Percentiles rank a stretch among this genome's conserved stretches.
These are phyloP conservation scores for Camellia lanceoleosa DNA, from an alignment of 148 eudicot genomes.

Conservation along the genomic window DNA sequence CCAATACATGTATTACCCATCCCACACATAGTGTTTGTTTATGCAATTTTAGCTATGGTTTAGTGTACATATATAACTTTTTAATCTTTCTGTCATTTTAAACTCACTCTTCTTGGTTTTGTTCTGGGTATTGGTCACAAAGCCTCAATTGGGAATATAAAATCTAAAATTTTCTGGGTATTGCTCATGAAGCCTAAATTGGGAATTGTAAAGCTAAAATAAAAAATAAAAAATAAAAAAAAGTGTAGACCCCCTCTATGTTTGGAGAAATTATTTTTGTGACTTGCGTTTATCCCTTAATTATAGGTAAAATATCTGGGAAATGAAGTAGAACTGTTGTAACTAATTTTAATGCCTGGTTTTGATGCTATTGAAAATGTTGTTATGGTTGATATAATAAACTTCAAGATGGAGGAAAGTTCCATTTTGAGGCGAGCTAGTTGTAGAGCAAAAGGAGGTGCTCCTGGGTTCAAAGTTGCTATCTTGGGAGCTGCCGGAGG, in stretches of 20 bases:
- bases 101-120: background rate
- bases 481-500: conserved; percentile 98
- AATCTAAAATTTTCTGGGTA: too few relatives aligned
- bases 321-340: background rate
- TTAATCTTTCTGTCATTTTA: too few relatives aligned
- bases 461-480: conserved; percentile 91
- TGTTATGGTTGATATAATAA: background rate
- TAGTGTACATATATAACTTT: background rate
- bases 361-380: background rate
- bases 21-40: background rate
- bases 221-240: too few relatives aligned
- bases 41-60: background rate
- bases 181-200: too few relatives aligned
- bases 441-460: conserved; percentile 94
- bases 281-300: background rate
- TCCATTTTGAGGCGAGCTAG: conserved; percentile 40
- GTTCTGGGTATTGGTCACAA: background rate
- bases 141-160: background rate
- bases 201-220: too few relatives aligned
- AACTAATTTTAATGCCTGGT: background rate
- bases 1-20: background rate
- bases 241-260: too few relatives aligned
- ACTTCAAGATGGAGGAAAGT: conserved; percentile 51
- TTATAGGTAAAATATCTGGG: background rate
- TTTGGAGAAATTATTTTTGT: too few relatives aligned